Base-by-base conservation (phyloP, 2,329 filamentous ascomycete species). In the Phaeosphaeriaceae sp. region DNA sequence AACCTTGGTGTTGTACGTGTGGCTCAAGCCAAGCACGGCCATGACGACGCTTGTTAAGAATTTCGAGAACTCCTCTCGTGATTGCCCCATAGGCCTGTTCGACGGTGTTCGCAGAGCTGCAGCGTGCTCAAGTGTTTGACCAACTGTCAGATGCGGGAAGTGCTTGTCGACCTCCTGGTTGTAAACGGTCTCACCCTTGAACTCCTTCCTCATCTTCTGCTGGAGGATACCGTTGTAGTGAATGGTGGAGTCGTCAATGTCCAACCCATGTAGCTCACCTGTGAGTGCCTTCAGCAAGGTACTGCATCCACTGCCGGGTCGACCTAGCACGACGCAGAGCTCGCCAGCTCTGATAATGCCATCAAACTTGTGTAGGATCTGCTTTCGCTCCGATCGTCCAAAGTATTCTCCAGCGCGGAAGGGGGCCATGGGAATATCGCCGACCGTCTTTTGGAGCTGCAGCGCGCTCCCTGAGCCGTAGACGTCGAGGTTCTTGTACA, bases 361-460 rank as follows among this genome's bases (percentile, higher is more conserved):
- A 60, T 86, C 79, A 58, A 86, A 86, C 53, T 82, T 78, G 45
- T 78, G 80, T 21, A 88, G 66, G 57, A 87, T 88, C 2, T 83
- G 82, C 65, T 86, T 87, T 60, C 83, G 82, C 0, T 80, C 75
- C 19, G 81, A 78, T 45, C 80, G 81, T 21, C 73, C 71, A 45
- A 77, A 72, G 54, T 84, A 77, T 56, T 91, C 85, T 1, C 83
- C 80, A 0, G 86, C 70, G 1, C 86, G 81, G 21, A 91, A 76
- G 0, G 88, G 89, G 0, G 84, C 80, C 58, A 84, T 73, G 21
- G 91, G 71, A 7, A 86, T 76, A 1, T 87, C 87, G 1, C 80
- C 82, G 2, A 92, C 87, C 2, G 86, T 91, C 54, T 87, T 81
- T 69, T 93, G 90, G 1, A 91, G 79, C 62, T 91, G 88, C 22